phyloP scores from a whole-genome alignment of 805 yeast species.

The Kodamaea neixiangensis region DNA sequence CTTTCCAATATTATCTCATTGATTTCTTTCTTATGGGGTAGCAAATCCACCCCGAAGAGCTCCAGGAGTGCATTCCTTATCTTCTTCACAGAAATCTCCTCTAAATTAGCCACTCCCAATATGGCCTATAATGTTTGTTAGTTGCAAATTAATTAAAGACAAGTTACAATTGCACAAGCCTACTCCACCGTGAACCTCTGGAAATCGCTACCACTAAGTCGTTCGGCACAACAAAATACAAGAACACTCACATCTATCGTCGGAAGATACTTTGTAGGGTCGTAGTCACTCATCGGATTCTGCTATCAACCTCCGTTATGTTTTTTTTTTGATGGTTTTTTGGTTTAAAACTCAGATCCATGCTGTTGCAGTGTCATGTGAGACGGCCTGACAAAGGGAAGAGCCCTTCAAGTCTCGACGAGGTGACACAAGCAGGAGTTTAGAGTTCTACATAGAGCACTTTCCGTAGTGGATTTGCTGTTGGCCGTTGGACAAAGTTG shows the following conservation, averaged over 20 bases:
- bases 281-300: slow-evolving; percentile 12
- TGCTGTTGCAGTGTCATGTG: neutral
- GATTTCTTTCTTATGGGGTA: slow-evolving; percentile 50
- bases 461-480: neutral
- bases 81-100: slow-evolving; percentile 67
- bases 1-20: slow-evolving; percentile 62
- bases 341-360: neutral
- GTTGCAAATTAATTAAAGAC: neutral
- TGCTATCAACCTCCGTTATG: neutral
- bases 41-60: slow-evolving; percentile 58
- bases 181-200: neutral
- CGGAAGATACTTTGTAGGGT: slow-evolving; percentile 48
- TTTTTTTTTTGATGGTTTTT: neutral
- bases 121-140: slow-evolving; percentile 54
- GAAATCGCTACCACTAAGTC: neutral
- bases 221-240: neutral
- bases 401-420: neutral
- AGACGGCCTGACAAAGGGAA: neutral
- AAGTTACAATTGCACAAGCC: neutral
- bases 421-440: neutral
- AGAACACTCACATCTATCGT: slow-evolving; percentile 60
- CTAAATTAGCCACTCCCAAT: slow-evolving; percentile 66
- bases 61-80: slow-evolving; percentile 74
- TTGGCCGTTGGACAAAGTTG: neutral
- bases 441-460: neutral